Evolutionary conservation across 805 yeast species (phyloP).

Genomic region (Saturnispora mendoncae): DNA sequence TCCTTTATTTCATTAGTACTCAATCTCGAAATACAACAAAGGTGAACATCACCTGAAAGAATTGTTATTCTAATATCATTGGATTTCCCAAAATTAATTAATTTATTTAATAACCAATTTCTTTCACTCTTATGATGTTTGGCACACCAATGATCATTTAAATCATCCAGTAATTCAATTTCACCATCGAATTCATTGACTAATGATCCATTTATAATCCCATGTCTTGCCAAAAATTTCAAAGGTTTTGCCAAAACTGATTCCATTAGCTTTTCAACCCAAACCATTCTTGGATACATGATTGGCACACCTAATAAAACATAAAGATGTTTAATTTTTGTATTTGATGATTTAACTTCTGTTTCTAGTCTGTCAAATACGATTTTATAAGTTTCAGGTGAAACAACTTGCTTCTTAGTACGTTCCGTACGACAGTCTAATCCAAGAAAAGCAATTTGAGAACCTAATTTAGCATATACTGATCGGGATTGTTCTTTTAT

Average conservation of each 20-base stretch:
- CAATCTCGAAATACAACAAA: constrained; percentile 76
- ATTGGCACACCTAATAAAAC: constrained; percentile 92
- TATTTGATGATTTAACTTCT: constrained; percentile 44
- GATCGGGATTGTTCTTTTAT: constrained; percentile 63
- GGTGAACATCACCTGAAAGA: constrained; percentile 88
- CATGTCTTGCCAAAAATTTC: constrained; percentile 50
- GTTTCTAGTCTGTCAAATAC: constrained; percentile 50
- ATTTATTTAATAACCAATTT: constrained; percentile 50
- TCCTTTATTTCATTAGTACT: constrained; percentile 35
- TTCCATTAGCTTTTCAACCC: constrained; percentile 72
- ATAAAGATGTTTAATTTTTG: constrained; percentile 62
- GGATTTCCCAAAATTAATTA: constrained; percentile 58
- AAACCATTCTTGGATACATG: constrained; percentile 86
- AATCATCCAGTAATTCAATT: constrained; percentile 83
- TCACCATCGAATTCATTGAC: constrained; percentile 91
- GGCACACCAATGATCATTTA: constrained; percentile 97
- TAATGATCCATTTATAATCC: constrained; percentile 58
- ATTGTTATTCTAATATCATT: constrained; percentile 71
- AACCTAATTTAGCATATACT: constrained; percentile 64
- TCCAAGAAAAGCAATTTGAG: constrained; percentile 62
- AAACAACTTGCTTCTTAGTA: constrained; percentile 47
- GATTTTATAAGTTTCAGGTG: constrained; percentile 44
- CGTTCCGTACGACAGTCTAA: constrained; percentile 93
- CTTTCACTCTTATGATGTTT: constrained; percentile 79
- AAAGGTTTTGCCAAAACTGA: constrained; percentile 56